Evolutionary conservation across 1,139 yeast genomes (phyloP).

Genomic region (Protomyces arabidopsidicola): DNA sequence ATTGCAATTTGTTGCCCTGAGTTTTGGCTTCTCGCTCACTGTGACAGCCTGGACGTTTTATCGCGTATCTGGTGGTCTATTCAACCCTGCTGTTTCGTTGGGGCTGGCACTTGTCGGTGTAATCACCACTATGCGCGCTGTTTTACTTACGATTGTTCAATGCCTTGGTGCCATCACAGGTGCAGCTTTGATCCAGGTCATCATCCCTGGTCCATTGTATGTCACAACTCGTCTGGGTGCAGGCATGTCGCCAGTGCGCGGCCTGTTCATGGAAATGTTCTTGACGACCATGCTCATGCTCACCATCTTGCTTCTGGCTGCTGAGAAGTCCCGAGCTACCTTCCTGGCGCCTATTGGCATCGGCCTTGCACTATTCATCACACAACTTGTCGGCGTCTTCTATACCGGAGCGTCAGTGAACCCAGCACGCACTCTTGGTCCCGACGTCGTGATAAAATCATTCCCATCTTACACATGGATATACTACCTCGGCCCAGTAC

Average conservation of each 20-base stretch:
- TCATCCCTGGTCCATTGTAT: conserved; percentile 76
- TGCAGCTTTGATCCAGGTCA: conserved; percentile 81
- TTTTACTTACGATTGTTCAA: conserved; percentile 62
- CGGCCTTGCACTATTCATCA: conserved; percentile 76
- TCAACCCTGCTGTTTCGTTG: conserved; percentile 84
- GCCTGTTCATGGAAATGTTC: conserved; percentile 76
- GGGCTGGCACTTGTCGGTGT: conserved; percentile 67
- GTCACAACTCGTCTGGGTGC: conserved; percentile 72
- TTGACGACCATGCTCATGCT: conserved; percentile 69
- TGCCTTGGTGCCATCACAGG: conserved; percentile 86
- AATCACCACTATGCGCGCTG: conserved; percentile 66
- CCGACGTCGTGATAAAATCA: conserved; percentile 62
- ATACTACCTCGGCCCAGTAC: conserved; percentile 57
- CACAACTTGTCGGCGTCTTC: conserved; percentile 75
- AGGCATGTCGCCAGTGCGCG: conserved; percentile 68
- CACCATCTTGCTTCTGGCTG: conserved; percentile 78
- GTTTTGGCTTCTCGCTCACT: conserved; percentile 84
- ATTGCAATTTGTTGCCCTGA: conserved; percentile 74
- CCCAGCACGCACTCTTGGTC: conserved; percentile 89
- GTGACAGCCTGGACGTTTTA: conserved; percentile 68
- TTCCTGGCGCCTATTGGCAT: conserved; percentile 78
- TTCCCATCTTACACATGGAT: conserved; percentile 89
- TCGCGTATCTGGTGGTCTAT: conserved; percentile 83
- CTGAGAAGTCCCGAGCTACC: conserved; percentile 73
- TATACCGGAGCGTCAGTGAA: conserved; percentile 89